Percentiles rank a stretch among this genome's conserved stretches.
phyloP scores from a whole-genome alignment of 2,329 filamentous ascomycete species.

The Scolecobasidium constrictum region DNA sequence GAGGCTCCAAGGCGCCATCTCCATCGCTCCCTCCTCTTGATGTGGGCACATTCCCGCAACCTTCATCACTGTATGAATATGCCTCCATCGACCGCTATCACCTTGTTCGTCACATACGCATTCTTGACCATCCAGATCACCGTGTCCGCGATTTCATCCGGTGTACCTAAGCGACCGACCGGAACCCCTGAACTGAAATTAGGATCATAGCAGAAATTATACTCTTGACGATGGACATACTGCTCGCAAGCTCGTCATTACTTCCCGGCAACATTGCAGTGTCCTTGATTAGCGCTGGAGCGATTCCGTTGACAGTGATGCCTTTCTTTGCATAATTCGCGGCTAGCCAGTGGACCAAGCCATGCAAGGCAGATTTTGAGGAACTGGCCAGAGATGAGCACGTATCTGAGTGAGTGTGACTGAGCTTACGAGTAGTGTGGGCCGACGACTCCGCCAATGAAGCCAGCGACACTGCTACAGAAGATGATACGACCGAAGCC shows the following conservation, averaged over 20 bases:
- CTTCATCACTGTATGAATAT: slow-evolving; percentile 19
- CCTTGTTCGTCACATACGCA: slow-evolving; percentile 36
- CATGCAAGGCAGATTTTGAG: slow-evolving; percentile 34
- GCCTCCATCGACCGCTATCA: slow-evolving; percentile 30
- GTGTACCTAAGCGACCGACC: slow-evolving; percentile 31
- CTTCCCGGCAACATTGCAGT: slow-evolving; percentile 34
- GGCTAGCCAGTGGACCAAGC: slow-evolving; percentile 36
- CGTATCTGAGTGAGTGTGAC: not conserved
- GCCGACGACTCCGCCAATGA: slow-evolving; percentile 29
- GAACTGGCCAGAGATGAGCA: not conserved
- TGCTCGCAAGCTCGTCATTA: slow-evolving; percentile 22
- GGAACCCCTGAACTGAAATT: slow-evolving; percentile 25
- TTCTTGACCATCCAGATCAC: slow-evolving; percentile 37
- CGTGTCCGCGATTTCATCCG: slow-evolving; percentile 37
- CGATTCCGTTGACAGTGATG: slow-evolving; percentile 38
- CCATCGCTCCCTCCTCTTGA: no score
- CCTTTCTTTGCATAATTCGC: slow-evolving; percentile 30
- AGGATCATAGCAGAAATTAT: no score
- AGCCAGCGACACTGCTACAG: slow-evolving; percentile 26
- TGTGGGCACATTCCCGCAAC: no score
- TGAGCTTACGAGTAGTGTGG: slow-evolving; percentile 29
- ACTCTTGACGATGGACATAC: no score
- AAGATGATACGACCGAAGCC: slow-evolving; percentile 28
- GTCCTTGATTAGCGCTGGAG: slow-evolving; percentile 35
- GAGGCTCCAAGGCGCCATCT: no score